Conservation (phyloP, 2,329 filamentous ascomycete genomes). For the Ceratocystis albifundus region DNA sequence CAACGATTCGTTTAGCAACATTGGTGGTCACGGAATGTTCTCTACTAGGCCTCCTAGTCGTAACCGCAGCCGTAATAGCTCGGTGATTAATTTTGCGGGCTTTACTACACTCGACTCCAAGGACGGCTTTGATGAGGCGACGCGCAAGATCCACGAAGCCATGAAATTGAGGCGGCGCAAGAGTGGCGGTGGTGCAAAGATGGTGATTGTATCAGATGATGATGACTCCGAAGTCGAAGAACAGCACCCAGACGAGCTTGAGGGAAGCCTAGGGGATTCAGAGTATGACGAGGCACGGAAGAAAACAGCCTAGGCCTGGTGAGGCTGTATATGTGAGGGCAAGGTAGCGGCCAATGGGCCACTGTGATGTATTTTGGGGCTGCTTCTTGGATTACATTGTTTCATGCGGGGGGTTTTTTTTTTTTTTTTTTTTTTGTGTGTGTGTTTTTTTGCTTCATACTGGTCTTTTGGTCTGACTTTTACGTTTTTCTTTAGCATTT, state of each 20-base stretch:
- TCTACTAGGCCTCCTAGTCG: conserved; percentile 76
- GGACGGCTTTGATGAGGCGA: conserved; percentile 70
- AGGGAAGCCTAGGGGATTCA: conserved; percentile 36
- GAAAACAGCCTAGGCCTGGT: conserved; percentile 28
- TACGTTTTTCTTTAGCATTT: background rate
- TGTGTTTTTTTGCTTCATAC: background rate
- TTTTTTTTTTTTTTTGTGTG: no score
- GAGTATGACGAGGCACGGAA: conserved; percentile 36
- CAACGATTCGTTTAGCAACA: conserved; percentile 89
- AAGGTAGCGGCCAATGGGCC: background rate
- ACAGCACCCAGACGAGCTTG: conserved; percentile 28
- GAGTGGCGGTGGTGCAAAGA: conserved; percentile 35
- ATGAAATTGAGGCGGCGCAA: conserved; percentile 56
- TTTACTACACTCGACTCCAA: conserved; percentile 58
- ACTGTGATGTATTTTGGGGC: background rate
- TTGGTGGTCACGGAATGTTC: conserved; percentile 79
- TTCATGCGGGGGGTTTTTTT: no score
- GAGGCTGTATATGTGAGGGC: background rate
- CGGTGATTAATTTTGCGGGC: conserved; percentile 29
- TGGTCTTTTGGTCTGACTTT: background rate
- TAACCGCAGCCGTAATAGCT: conserved; percentile 45
- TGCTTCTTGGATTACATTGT: background rate
- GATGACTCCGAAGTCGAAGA: conserved; percentile 37
- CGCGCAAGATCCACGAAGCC: conserved; percentile 67
- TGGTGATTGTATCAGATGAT: conserved; percentile 31